Conservation (phyloP, 768 basidiomycete species). For the Hemileccinum rubropunctum region DNA sequence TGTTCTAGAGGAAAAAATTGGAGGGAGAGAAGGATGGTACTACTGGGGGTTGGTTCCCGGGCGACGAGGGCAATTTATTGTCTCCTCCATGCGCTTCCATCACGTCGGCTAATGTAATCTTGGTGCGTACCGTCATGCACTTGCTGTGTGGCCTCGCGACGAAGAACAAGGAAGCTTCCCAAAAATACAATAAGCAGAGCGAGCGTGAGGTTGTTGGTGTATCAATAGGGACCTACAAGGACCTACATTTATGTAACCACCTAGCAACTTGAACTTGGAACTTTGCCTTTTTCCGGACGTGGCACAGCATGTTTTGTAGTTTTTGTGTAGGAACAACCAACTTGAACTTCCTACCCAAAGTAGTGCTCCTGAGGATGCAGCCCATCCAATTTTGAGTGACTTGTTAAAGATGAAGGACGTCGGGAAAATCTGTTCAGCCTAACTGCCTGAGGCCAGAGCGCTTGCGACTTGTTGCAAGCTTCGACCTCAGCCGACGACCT, state of each 20-base stretch:
- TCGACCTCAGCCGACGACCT: no score
- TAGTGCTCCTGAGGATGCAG: no score
- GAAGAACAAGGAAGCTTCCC: constrained; percentile 6
- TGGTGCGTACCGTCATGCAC: neutral
- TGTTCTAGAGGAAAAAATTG: neutral
- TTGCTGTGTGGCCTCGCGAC: constrained; percentile 15
- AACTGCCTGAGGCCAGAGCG: no score
- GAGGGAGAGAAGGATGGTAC: no score
- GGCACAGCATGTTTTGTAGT: no score
- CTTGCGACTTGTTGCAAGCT: no score
- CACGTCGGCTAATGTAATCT: neutral
- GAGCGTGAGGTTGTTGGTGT: neutral
- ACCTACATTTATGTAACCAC: constrained; percentile 5
- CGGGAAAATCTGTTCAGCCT: no score
- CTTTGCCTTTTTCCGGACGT: neutral
- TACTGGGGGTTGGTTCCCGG: neutral
- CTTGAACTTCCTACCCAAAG: no score
- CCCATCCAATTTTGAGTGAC: no score
- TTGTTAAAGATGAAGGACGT: no score
- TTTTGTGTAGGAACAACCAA: no score
- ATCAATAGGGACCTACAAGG: constrained; percentile 15
- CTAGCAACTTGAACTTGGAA: neutral
- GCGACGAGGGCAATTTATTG: constrained; percentile 10
- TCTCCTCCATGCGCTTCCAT: neutral
- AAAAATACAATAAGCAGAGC: constrained; percentile 13